A percentile compares a stretch with the other conserved stretches of the same genome.
These are phyloP conservation scores for Bipolaris sorokiniana DNA, from an alignment of 2,329 filamentous ascomycete species.

Conservation along the genomic window DNA sequence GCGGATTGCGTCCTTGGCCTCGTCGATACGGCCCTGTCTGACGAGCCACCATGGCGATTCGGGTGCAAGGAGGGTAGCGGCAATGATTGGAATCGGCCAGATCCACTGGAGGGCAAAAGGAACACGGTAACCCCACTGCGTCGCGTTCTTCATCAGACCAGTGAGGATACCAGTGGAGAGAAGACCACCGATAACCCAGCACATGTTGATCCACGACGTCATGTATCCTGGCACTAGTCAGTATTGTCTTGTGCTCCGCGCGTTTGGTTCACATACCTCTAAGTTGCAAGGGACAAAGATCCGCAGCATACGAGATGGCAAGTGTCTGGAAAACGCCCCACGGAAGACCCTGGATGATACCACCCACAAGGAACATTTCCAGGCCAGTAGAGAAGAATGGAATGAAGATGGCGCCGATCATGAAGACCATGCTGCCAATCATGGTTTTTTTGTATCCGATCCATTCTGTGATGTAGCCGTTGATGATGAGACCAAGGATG, in stretches of 20 bases:
- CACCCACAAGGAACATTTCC: conserved; percentile 65
- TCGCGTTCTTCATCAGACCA: conserved; percentile 65
- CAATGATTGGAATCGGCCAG: conserved; percentile 70
- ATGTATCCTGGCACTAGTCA: conserved; percentile 31
- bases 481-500: conserved; percentile 51
- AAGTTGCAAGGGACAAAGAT: conserved; percentile 71
- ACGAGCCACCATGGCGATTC: conserved; percentile 57
- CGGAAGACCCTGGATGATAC: conserved; percentile 56
- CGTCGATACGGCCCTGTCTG: conserved; percentile 64
- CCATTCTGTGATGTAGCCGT: conserved; percentile 51
- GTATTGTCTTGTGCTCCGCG: not conserved
- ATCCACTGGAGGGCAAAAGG: conserved; percentile 74
- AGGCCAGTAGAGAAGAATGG: conserved; percentile 39
- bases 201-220: conserved; percentile 72
- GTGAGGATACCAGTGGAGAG: conserved; percentile 73
- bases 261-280: conserved; percentile 49
- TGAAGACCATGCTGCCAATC: conserved; percentile 32
- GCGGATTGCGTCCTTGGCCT: conserved; percentile 68
- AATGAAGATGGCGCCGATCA: conserved; percentile 35
- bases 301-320: conserved; percentile 37
- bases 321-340: conserved; percentile 52
- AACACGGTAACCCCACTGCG: conserved; percentile 70
- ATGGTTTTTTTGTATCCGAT: conserved; percentile 47
- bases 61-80: conserved; percentile 69
- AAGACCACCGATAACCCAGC: conserved; percentile 71